Evolutionary conservation across 495 filamentous ascomycete genomes (phyloP), one percentile per base, ranked within the genome.

Genomic region (Aspergillus leporis): DNA sequence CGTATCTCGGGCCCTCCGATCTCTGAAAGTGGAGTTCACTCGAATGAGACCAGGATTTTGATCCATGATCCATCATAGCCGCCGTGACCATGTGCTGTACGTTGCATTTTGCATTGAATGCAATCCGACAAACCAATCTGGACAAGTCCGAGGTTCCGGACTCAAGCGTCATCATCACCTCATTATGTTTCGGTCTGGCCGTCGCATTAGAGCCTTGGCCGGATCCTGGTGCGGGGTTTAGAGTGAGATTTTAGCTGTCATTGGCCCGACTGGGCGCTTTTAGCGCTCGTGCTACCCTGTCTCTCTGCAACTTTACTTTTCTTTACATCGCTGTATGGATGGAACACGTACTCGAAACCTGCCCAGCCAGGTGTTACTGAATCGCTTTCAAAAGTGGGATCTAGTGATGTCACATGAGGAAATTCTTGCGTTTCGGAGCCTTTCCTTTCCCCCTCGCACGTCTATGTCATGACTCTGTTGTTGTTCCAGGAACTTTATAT

Each of bases 231-330:
- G 64, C 64, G 64, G 64, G 64, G 64, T 63, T 58, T 19, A 8
- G 23, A 23, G 21, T 28, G 43, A 49, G 30, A 36, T 53, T 41
- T 6, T 25, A 6, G 9, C 40, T 40, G n/a, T 63, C 31, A 66
- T 66, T 63, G 61, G 64, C 30, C 50, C 38, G 21, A 41, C 46
- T 25, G 49, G 36, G 25, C 55, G 47, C 16, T 4, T 21, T 48
- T 63, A 62, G 64, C 50, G 64, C 55, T 54, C 46, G 41, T 54
- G 19, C 41, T 53, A 48, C 25, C 53, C 36, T 46, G 49, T 53
- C 50, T 32, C 40, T 41, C 58, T 66, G 63, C 63, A 62, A 66
- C 63, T 57, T 62, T 61, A 63, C 43, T 47, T n/a, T 16, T 8
- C 19, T 8, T n/a, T 21, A 45, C 14, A 12, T 7, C n/a, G 41